A percentile compares a stretch with the other conserved stretches of the same genome.
phyloP scores from a whole-genome alignment of 2,329 filamentous ascomycete species.

The Dothidotthia symphoricarpi region DNA sequence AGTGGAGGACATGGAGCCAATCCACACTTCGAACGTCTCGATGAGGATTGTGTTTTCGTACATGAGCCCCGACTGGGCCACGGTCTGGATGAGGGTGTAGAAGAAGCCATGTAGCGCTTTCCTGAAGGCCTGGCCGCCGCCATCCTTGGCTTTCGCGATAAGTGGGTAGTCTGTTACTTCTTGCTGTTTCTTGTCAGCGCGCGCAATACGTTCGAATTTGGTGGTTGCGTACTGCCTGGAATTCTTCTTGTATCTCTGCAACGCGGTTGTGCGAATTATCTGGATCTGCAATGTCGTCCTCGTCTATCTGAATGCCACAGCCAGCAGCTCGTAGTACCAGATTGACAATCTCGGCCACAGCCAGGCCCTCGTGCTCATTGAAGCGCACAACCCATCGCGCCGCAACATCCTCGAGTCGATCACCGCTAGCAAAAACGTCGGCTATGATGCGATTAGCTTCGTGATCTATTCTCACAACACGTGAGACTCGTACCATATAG shows the following conservation, averaged over 20 bases:
- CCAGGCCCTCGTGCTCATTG: conserved; percentile 54
- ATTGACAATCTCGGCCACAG: conserved; percentile 60
- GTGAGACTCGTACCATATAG: conserved; percentile 52
- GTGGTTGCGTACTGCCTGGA: conserved; percentile 64
- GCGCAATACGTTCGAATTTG: background rate
- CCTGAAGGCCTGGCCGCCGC: conserved; percentile 74
- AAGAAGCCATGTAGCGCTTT: conserved; percentile 77
- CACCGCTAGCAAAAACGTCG: conserved; percentile 59
- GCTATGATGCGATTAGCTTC: conserved; percentile 43
- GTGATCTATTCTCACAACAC: background rate
- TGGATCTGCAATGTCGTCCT: conserved; percentile 82
- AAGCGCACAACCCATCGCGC: conserved; percentile 59
- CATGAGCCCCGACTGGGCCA: conserved; percentile 78
- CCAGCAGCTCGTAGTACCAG: conserved; percentile 69
- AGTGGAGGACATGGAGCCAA: conserved; percentile 86
- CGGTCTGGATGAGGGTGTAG: conserved; percentile 67
- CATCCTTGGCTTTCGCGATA: conserved; percentile 75
- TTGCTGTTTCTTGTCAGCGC: conserved; percentile 49
- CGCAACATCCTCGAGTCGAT: conserved; percentile 56
- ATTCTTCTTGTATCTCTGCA: conserved; percentile 81
- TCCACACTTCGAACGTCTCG: conserved; percentile 87
- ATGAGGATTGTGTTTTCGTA: conserved; percentile 75
- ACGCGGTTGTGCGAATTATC: conserved; percentile 80
- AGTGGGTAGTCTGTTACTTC: conserved; percentile 89
- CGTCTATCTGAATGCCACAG: conserved; percentile 73